Evolutionary conservation across 2,329 filamentous ascomycete species (phyloP), one percentile per base, ranked within the genome.

Genomic region (Fusarium haematococcum): DNA sequence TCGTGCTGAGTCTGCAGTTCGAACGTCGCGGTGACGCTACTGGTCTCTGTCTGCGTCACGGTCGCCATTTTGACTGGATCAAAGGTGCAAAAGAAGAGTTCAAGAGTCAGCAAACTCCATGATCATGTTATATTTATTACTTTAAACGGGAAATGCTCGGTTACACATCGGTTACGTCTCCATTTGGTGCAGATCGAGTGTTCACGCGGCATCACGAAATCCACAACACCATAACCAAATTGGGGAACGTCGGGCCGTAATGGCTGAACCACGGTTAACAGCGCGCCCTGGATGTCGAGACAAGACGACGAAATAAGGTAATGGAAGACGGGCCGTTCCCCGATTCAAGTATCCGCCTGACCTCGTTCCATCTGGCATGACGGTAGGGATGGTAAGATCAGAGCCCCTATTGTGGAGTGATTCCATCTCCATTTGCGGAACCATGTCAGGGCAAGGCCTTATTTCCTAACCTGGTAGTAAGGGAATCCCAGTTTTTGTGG

Each of bases 61-160:
- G 72, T 75, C 32, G 69, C 63, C 72, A 75, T 75, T 13, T 16
- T 59, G 18, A 37, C n/a, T 8, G 6, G 1, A 10, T 45, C 5
- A 0, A 4, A 13, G 18, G 5, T 6, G 4, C 9, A 32, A 0
- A 18, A n/a, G 23, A 11, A 27, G 1, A 35, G 6, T 6, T 39
- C 2, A 35, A 37, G n/a, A 32, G 14, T 13, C 5, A 6, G 18
- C 2, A 7, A 43, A 27, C 23, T 1, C 1, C 20, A 2, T 7
- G 13, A 6, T 25, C 33, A 54, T 27, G 50, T 13, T 57, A 25
- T 63, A 65, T 72, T 72, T 72, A 69, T 69, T n/a, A 14, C 16
- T 8, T 48, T 16, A 20, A 30, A 2, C 56, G 65, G 68, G n/a
- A 25, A 57, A 69, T 69, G 10, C 43, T 70, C 65, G 65, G 65